Evolutionary conservation across 306 rosid species (phyloP).

Genomic region (Hippophae tibetana): DNA sequence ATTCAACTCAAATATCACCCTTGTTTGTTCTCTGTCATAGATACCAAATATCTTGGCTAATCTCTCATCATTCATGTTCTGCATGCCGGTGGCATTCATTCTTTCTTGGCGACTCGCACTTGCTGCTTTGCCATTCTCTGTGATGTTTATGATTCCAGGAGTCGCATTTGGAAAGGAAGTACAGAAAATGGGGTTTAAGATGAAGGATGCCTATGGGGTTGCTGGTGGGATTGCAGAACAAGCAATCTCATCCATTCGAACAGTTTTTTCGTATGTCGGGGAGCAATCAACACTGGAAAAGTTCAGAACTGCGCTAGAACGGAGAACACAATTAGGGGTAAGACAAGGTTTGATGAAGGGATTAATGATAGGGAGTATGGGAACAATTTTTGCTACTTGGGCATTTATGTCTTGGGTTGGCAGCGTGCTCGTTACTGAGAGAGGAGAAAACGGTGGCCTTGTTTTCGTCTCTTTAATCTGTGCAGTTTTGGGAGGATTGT

Average conservation of each 20-base stretch:
- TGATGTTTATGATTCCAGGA: conserved; percentile 57
- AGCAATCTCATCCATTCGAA: conserved; percentile 61
- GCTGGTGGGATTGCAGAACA: conserved; percentile 82
- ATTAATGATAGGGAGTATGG: conserved; percentile 64
- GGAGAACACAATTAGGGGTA: conserved; percentile 45
- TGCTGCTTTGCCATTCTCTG: conserved; percentile 60
- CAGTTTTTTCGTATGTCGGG: conserved; percentile 62
- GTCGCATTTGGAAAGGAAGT: conserved; percentile 48
- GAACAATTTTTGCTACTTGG: conserved; percentile 63
- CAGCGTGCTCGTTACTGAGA: conserved; percentile 42
- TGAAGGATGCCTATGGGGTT: conserved; percentile 44
- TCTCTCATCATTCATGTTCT: conserved; percentile 43
- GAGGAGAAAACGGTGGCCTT: conserved; percentile 57
- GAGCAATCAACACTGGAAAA: conserved; percentile 49
- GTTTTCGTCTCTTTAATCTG: conserved; percentile 55
- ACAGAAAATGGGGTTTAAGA: conserved; percentile 38
- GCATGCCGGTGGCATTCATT: conserved; percentile 43
- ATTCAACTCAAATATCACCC: conserved; percentile 3
- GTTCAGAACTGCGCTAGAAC: conserved; percentile 45
- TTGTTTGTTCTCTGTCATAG: conserved; percentile 19
- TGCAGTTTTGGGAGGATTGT: conserved; percentile 73
- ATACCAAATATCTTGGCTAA: conserved; percentile 48
- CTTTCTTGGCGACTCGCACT: conserved; percentile 68
- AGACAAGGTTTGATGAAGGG: conserved; percentile 65
- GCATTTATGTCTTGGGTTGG: conserved; percentile 75